Evolutionary conservation across 441 rosid genomes (phyloP).

Genomic region (Pelargonium fulgidum): DNA sequence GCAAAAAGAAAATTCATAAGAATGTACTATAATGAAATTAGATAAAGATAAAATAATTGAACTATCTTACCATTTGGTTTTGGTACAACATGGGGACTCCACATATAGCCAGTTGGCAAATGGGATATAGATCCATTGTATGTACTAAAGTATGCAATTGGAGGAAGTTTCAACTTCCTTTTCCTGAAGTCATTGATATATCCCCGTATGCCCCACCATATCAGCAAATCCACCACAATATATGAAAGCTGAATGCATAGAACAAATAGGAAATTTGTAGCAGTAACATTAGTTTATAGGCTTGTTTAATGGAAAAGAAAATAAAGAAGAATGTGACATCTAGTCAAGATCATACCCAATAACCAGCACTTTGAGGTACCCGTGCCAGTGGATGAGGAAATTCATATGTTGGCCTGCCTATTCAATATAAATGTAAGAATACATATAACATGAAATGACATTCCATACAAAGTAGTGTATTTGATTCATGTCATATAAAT

Average conservation of each 20-base stretch:
- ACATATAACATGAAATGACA: constrained; percentile 22
- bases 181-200: constrained; percentile 89
- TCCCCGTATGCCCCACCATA: constrained; percentile 96
- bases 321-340: neutral
- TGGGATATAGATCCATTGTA: constrained; percentile 92
- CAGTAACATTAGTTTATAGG: neutral
- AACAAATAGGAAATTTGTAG: constrained; percentile 17
- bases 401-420: constrained; percentile 99
- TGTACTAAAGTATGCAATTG: constrained; percentile 90
- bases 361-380: constrained; percentile 90
- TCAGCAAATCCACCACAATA: constrained; percentile 80
- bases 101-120: constrained; percentile 94
- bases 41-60: neutral
- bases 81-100: constrained; percentile 97
- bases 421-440: constrained; percentile 50
- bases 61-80: constrained; percentile 71
- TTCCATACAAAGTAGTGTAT: neutral
- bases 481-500: no score
- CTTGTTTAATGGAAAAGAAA: neutral
- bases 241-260: constrained; percentile 69
- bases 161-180: constrained; percentile 70
- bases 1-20: neutral
- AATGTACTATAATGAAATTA: neutral
- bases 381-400: constrained; percentile 97
- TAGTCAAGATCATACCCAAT: constrained; percentile 64